Percentiles rank a stretch among this genome's conserved stretches.
These are phyloP conservation scores for Candida pseudofarinosa DNA, from an alignment of 805 yeast genomes.

Conservation along the genomic window DNA sequence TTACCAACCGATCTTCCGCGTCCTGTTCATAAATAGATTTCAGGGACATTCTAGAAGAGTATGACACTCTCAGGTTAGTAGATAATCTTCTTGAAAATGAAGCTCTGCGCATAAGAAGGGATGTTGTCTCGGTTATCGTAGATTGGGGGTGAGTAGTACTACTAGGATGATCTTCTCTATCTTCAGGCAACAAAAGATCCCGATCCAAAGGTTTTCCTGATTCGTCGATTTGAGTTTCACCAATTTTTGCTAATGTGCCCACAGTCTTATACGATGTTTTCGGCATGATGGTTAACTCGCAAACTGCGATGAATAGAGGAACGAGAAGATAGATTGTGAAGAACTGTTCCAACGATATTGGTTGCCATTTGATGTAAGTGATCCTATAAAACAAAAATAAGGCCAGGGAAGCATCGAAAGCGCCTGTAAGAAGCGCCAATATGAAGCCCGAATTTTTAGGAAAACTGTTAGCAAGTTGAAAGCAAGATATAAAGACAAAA, in stretches of 20 bases:
- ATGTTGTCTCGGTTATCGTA: conserved; percentile 37
- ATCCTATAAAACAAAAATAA: conserved; percentile 72
- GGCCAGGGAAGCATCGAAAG: conserved; percentile 91
- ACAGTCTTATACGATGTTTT: conserved; percentile 66
- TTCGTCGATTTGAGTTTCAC: conserved; percentile 72
- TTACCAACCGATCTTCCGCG: conserved; percentile 53
- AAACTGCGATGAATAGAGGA: conserved; percentile 70
- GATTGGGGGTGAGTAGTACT: conserved; percentile 20
- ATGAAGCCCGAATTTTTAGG: conserved; percentile 79
- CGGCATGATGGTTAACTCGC: conserved; percentile 83
- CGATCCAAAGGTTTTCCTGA: conserved; percentile 55
- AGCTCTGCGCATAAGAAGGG: conserved; percentile 33
- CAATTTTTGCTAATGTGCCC: conserved; percentile 62
- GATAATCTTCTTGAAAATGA: conserved; percentile 29
- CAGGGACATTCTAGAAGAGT: conserved; percentile 30
- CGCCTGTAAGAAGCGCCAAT: conserved; percentile 84
- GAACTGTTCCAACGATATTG: conserved; percentile 50
- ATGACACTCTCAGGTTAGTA: conserved; percentile 30
- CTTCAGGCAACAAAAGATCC: conserved; percentile 37
- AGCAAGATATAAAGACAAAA: conserved; percentile 83
- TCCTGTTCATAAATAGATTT: conserved; percentile 65
- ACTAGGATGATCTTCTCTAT: conserved; percentile 12
- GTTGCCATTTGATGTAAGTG: conserved; percentile 44
- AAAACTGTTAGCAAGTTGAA: conserved; percentile 82
- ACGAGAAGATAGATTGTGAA: conserved; percentile 67